Evolutionary conservation across 129 eudicot species (phyloP).

Genomic region (Calendula officinalis): DNA sequence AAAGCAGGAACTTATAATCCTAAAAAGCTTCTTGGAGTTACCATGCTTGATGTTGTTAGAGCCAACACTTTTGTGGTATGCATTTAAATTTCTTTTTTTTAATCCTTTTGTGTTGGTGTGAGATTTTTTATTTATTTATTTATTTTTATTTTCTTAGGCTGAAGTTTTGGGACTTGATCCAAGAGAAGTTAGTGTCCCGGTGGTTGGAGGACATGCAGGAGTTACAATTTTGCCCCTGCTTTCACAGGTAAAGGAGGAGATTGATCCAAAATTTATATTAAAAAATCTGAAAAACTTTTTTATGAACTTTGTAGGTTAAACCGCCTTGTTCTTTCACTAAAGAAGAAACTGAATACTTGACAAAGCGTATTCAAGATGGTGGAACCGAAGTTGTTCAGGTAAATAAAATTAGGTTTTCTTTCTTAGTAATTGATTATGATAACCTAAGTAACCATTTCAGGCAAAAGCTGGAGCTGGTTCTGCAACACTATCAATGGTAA

Average conservation of each 20-base stretch:
- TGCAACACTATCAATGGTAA: conserved; percentile 92
- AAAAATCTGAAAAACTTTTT: not conserved
- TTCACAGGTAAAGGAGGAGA: conserved; percentile 59
- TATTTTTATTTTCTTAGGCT: conserved; percentile 41
- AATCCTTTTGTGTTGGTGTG: not conserved
- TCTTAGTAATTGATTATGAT: conserved; percentile 3
- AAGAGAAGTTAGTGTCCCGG: conserved; percentile 84
- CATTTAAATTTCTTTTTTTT: conserved; percentile 6
- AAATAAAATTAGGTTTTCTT: not conserved
- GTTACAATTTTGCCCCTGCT: conserved; percentile 91
- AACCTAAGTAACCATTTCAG: conserved; percentile 43
- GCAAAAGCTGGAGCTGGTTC: conserved; percentile 99
- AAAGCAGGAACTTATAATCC: conserved; percentile 95
- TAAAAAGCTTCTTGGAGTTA: conserved; percentile 80
- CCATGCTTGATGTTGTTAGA: conserved; percentile 97
- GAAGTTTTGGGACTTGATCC: conserved; percentile 97
- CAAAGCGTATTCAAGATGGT: conserved; percentile 87
- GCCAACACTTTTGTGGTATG: conserved; percentile 98
- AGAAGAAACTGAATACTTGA: conserved; percentile 75
- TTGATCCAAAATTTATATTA: not conserved
- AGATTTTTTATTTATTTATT: not conserved
- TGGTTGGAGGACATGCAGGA: conserved; percentile 99
- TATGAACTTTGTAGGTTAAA: conserved; percentile 46
- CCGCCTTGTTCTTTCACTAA: conserved; percentile 80
- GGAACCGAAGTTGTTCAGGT: conserved; percentile 99